These are phyloP conservation scores for Tephrocybe rancida DNA, from an alignment of 768 basidiomycete genomes.

Conservation along the genomic window DNA sequence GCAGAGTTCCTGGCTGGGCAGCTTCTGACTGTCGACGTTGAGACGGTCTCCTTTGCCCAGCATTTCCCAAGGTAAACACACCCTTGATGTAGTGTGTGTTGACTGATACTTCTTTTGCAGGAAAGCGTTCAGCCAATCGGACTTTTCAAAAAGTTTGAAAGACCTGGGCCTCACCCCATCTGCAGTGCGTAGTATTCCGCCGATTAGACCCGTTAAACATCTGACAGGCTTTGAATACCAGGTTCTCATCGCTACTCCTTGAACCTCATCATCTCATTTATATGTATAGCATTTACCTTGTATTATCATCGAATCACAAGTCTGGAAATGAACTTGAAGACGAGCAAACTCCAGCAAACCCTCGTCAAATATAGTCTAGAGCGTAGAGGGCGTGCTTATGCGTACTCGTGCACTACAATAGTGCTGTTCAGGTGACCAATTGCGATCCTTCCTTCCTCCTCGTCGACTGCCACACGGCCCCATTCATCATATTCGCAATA, in stretches of 20 bases:
- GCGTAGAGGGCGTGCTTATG: slow-evolving; percentile 21
- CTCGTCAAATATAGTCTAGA: not conserved
- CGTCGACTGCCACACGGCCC: slow-evolving; percentile 48
- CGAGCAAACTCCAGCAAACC: not conserved
- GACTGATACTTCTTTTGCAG: slow-evolving; percentile 36
- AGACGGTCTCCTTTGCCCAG: slow-evolving; percentile 75
- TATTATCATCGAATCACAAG: slow-evolving; percentile 3
- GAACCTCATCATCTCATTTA: not conserved
- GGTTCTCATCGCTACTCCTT: slow-evolving; percentile 59
- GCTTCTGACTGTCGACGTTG: slow-evolving; percentile 66
- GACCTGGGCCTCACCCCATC: slow-evolving; percentile 91
- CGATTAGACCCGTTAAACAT: not conserved
- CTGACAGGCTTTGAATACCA: slow-evolving; percentile 20
- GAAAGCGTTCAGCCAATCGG: slow-evolving; percentile 73
- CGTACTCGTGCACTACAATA: slow-evolving; percentile 55
- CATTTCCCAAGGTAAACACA: slow-evolving; percentile 79
- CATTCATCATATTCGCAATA: slow-evolving; percentile 50
- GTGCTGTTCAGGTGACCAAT: slow-evolving; percentile 45
- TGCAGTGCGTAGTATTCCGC: slow-evolving; percentile 55
- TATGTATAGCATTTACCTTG: slow-evolving; percentile 6
- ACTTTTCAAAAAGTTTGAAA: slow-evolving; percentile 79
- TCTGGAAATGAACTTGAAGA: not conserved
- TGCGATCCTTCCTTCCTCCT: slow-evolving; percentile 49
- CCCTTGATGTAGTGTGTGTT: slow-evolving; percentile 15
- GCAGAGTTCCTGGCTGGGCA: slow-evolving; percentile 88